Evolutionary conservation across 2,329 filamentous ascomycete species (phyloP).

Genomic region (Xylariales sp.): DNA sequence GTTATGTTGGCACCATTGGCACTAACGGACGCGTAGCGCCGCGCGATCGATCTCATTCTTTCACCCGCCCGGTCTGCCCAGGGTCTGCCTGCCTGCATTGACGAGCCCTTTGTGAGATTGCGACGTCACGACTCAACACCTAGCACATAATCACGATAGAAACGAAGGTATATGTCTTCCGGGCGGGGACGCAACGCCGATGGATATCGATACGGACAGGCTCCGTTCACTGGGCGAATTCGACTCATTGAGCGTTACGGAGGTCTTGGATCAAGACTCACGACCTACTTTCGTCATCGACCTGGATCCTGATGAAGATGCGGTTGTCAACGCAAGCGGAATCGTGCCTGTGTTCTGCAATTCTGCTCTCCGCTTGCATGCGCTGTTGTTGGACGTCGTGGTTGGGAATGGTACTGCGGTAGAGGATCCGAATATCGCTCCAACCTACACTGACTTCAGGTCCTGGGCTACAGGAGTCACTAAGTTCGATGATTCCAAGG

Average conservation of each 20-base stretch:
- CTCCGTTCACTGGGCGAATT: conserved; percentile 16
- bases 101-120: too few relatives aligned
- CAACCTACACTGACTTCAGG: conserved; percentile 31
- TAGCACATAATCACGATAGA: too few relatives aligned
- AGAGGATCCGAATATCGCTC: background rate
- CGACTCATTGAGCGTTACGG: conserved; percentile 18
- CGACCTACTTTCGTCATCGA: conserved; percentile 34
- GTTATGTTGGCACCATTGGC: too few relatives aligned
- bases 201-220: conserved; percentile 4
- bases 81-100: too few relatives aligned
- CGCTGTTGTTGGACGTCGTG: conserved; percentile 27
- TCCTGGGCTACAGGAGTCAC: conserved; percentile 37
- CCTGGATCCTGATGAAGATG: conserved; percentile 30
- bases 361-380: conserved; percentile 27
- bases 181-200: background rate
- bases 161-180: too few relatives aligned
- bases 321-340: conserved; percentile 12
- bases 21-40: too few relatives aligned
- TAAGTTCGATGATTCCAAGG: conserved; percentile 37
- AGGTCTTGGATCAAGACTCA: conserved; percentile 32
- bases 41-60: too few relatives aligned
- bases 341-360: conserved; percentile 33
- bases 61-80: too few relatives aligned
- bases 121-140: too few relatives aligned
- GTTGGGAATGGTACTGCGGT: conserved; percentile 2